Evolutionary conservation across 257 asterid species (phyloP).

Genomic region (Solanum clarkiae): DNA sequence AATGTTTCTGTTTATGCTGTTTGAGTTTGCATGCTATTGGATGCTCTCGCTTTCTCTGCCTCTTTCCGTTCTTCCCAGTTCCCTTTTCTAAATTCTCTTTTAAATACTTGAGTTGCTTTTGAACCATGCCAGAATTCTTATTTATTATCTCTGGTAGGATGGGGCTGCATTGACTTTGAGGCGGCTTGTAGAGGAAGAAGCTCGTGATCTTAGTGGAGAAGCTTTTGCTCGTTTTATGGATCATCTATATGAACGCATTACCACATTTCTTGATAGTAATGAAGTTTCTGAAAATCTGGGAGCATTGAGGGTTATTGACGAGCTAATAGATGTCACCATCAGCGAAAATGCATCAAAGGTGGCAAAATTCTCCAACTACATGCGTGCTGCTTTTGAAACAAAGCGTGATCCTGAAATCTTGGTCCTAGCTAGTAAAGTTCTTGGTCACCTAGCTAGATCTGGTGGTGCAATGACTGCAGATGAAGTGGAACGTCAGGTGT

Average conservation of each 20-base stretch:
- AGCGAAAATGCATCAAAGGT: slow-evolving; percentile 94
- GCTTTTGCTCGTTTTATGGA: slow-evolving; percentile 89
- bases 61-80: neutral
- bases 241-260: slow-evolving; percentile 70
- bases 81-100: neutral
- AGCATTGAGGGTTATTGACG: slow-evolving; percentile 94
- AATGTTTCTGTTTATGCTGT: neutral
- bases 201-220: slow-evolving; percentile 80
- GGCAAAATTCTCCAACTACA: slow-evolving; percentile 71
- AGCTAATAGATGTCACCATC: slow-evolving; percentile 76
- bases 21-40: neutral
- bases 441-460: slow-evolving; percentile 97
- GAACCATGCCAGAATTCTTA: neutral
- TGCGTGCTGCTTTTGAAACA: slow-evolving; percentile 80
- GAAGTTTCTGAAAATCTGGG: slow-evolving; percentile 89
- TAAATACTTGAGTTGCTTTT: neutral
- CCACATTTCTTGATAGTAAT: slow-evolving; percentile 70
- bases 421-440: slow-evolving; percentile 80
- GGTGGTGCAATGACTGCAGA: slow-evolving; percentile 99
- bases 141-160: slow-evolving; percentile 33
- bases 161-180: slow-evolving; percentile 70
- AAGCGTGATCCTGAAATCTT: slow-evolving; percentile 86
- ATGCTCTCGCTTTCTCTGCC: neutral
- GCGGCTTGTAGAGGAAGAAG: slow-evolving; percentile 79
- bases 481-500: slow-evolving; percentile 94